Evolutionary conservation across 345 rosid species (phyloP).

Genomic region (Arabis alpina): DNA sequence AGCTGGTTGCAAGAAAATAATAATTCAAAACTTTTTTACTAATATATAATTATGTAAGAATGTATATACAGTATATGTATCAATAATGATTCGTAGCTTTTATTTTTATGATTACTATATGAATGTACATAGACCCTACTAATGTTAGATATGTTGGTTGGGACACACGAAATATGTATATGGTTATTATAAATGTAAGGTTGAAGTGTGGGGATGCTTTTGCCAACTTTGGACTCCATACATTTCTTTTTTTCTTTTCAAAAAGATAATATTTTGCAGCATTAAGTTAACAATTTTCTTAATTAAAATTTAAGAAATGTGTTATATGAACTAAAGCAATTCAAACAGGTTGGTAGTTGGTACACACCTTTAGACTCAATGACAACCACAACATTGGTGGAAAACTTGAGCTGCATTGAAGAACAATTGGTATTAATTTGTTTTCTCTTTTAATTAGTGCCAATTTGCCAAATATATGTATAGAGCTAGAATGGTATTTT

Average conservation of each 20-base stretch:
- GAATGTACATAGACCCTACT: conserved; percentile 10
- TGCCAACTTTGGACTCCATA: conserved; percentile 33
- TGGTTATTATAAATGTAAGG: conserved; percentile 24
- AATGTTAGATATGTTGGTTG: conserved; percentile 31
- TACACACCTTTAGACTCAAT: too few species aligned
- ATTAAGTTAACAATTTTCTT: too few species aligned
- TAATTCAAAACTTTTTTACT: conserved; percentile 17
- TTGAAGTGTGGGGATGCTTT: conserved; percentile 37
- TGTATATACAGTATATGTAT: conserved; percentile 1
- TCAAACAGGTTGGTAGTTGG: too few species aligned
- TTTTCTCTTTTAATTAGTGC: too few species aligned
- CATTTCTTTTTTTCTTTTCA: neutral
- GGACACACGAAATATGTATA: conserved; percentile 21
- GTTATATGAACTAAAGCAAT: too few species aligned
- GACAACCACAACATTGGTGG: too few species aligned
- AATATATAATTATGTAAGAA: neutral
- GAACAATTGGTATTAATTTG: too few species aligned
- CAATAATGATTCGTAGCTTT: conserved; percentile 10
- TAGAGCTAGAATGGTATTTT: too few species aligned
- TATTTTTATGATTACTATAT: conserved; percentile 16
- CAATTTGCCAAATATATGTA: too few species aligned
- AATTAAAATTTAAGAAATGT: too few species aligned
- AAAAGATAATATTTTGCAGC: neutral
- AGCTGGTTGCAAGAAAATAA: neutral
- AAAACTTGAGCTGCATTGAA: too few species aligned